phyloP scores from a whole-genome alignment of 345 rosid species.

The Corymbia maculata region DNA sequence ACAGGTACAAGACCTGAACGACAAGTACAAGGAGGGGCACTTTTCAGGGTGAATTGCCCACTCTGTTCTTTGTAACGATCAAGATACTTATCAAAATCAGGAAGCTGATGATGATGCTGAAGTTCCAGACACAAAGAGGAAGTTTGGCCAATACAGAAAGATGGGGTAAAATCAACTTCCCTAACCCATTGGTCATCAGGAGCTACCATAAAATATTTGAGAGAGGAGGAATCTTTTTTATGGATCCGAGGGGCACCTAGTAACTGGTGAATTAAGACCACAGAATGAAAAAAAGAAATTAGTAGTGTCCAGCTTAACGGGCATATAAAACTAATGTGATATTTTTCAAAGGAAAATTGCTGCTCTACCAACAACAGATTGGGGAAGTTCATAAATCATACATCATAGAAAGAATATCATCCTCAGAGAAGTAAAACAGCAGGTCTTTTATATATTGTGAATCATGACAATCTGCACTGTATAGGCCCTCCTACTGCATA shows the following conservation, averaged over 20 bases:
- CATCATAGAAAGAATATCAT: neutral
- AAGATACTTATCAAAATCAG: constrained; percentile 20
- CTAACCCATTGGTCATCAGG: constrained; percentile 37
- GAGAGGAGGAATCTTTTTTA: neutral
- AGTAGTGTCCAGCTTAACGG: neutral
- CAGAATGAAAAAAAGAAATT: neutral
- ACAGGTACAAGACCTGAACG: constrained; percentile 23
- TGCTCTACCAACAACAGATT: neutral
- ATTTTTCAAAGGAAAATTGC: neutral
- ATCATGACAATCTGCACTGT: neutral
- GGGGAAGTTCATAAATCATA: neutral
- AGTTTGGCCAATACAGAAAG: constrained; percentile 36
- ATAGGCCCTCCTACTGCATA: neutral
- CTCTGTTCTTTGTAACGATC: constrained; percentile 12
- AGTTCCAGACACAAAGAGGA: constrained; percentile 45
- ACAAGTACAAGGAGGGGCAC: constrained; percentile 13
- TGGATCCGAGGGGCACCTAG: constrained; percentile 19
- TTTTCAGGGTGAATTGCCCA: constrained; percentile 1
- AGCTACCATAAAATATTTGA: constrained; percentile 13
- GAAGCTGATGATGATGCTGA: constrained; percentile 4
- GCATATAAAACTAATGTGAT: neutral
- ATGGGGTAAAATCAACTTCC: constrained; percentile 37
- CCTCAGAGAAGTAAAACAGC: neutral
- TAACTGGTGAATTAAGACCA: constrained; percentile 4
- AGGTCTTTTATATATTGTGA: neutral